Evolutionary conservation across 192 early-diverging fungal species (phyloP).

Genomic region (Chytriomyces sp.): DNA sequence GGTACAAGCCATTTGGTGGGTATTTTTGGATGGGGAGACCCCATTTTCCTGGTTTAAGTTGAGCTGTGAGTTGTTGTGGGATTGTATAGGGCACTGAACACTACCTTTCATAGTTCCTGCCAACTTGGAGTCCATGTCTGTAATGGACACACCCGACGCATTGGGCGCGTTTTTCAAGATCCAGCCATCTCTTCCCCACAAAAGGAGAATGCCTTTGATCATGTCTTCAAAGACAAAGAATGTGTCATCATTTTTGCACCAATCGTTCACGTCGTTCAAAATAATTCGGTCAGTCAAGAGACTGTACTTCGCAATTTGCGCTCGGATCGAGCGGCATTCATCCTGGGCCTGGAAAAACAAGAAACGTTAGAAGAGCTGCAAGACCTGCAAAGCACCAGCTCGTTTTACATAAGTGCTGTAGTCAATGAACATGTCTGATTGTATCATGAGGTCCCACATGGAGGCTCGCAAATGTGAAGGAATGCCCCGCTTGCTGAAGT

Average conservation of each 20-base stretch:
- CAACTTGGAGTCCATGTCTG: too few relatives aligned
- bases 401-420: slow-evolving; percentile 32
- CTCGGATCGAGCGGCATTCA: slow-evolving; percentile 42
- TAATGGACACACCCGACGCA: background rate
- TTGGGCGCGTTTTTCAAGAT: slow-evolving; percentile 38
- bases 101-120: too few relatives aligned
- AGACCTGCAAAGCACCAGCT: background rate
- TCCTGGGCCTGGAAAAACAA: slow-evolving; percentile 32
- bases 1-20: slow-evolving; percentile 60
- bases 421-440: slow-evolving; percentile 47
- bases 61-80: too few relatives aligned
- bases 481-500: slow-evolving; percentile 50
- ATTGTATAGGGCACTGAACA: too few relatives aligned
- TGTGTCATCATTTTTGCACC: slow-evolving; percentile 57
- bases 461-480: slow-evolving; percentile 43
- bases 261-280: slow-evolving; percentile 47
- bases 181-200: slow-evolving; percentile 62
- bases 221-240: slow-evolving; percentile 69
- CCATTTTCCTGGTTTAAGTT: slow-evolving; percentile 19
- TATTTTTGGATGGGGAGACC: slow-evolving; percentile 23
- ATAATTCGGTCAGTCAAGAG: slow-evolving; percentile 55
- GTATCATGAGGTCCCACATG: slow-evolving; percentile 55
- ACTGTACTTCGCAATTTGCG: slow-evolving; percentile 42
- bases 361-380: background rate
- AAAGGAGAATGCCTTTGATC: slow-evolving; percentile 48